A percentile compares a stretch with the other conserved stretches of the same genome.
These are phyloP conservation scores for Dendryphion nanum DNA, from an alignment of 2,329 filamentous ascomycete genomes.

Conservation along the genomic window DNA sequence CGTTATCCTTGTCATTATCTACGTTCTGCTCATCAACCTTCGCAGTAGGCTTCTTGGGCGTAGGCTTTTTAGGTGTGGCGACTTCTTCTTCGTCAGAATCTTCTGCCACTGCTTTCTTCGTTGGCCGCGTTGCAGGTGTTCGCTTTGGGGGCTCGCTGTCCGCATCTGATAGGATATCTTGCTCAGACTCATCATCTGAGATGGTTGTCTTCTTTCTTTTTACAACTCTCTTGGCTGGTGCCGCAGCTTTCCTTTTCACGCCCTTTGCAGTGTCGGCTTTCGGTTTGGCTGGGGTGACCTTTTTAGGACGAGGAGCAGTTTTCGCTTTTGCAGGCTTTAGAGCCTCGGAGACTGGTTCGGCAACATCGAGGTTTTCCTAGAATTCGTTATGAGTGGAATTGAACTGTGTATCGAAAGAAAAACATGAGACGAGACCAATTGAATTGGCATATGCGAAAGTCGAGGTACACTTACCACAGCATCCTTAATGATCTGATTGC, in stretches of 20 bases:
- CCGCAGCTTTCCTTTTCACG: slow-evolving; percentile 31
- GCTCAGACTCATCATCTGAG: slow-evolving; percentile 30
- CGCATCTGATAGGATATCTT: slow-evolving; percentile 17
- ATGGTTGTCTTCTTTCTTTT: slow-evolving; percentile 28
- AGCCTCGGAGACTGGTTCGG: slow-evolving; percentile 3
- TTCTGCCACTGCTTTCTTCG: slow-evolving; percentile 25
- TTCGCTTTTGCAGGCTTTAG: slow-evolving; percentile 18
- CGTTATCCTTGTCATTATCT: slow-evolving; percentile 11
- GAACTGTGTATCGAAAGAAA: no score
- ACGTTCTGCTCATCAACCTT: not conserved
- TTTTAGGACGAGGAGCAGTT: slow-evolving; percentile 16
- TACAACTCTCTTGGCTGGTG: slow-evolving; percentile 26
- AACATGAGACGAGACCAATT: no score
- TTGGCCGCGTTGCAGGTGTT: slow-evolving; percentile 13
- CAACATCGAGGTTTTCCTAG: no score
- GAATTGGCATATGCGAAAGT: not conserved
- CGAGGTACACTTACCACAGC: slow-evolving; percentile 23
- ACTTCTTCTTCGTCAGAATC: slow-evolving; percentile 21
- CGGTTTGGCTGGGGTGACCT: slow-evolving; percentile 11
- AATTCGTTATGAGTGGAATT: no score
- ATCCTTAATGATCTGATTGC: slow-evolving; percentile 29
- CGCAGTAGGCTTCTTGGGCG: not conserved
- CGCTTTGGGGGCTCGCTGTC: slow-evolving; percentile 24
- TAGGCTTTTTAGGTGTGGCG: not conserved
- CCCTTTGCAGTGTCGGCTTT: slow-evolving; percentile 14